These are phyloP conservation scores for Colletotrichum orbiculare DNA, from an alignment of 2,329 filamentous ascomycete species.

Conservation along the genomic window DNA sequence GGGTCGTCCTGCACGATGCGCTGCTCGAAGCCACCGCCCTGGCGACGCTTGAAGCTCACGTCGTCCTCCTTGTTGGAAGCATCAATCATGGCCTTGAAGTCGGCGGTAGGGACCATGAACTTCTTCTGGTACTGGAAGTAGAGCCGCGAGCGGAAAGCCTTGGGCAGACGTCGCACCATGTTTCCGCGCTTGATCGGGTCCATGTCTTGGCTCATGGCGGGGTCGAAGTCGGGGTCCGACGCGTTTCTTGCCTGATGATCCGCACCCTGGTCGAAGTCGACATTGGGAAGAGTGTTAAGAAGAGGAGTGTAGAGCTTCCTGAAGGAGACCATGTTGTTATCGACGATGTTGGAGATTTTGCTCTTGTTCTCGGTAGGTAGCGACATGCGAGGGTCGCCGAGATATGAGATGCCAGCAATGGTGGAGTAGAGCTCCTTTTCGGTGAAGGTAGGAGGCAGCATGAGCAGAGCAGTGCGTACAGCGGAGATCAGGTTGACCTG, in stretches of 20 bases:
- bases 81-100: constrained; percentile 88
- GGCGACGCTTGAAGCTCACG: constrained; percentile 74
- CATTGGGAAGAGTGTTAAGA: constrained; percentile 89
- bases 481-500: constrained; percentile 96
- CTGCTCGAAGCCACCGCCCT: constrained; percentile 87
- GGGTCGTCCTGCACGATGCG: constrained; percentile 80
- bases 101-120: constrained; percentile 83
- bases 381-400: constrained; percentile 96
- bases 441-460: constrained; percentile 85
- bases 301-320: constrained; percentile 90
- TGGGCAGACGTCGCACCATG: constrained; percentile 93
- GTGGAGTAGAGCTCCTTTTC: constrained; percentile 90
- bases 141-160: constrained; percentile 85
- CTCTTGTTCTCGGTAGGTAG: constrained; percentile 89
- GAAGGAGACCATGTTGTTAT: constrained; percentile 91
- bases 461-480: constrained; percentile 86
- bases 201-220: constrained; percentile 87
- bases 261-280: constrained; percentile 73
- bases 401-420: constrained; percentile 92
- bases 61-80: constrained; percentile 76
- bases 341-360: constrained; percentile 95
- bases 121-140: constrained; percentile 97
- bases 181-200: constrained; percentile 90
- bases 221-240: constrained; percentile 70
- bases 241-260: constrained; percentile 59